Evolutionary conservation across 2,329 filamentous ascomycete species (phyloP).

Genomic region (Trichoderma polysporum): DNA sequence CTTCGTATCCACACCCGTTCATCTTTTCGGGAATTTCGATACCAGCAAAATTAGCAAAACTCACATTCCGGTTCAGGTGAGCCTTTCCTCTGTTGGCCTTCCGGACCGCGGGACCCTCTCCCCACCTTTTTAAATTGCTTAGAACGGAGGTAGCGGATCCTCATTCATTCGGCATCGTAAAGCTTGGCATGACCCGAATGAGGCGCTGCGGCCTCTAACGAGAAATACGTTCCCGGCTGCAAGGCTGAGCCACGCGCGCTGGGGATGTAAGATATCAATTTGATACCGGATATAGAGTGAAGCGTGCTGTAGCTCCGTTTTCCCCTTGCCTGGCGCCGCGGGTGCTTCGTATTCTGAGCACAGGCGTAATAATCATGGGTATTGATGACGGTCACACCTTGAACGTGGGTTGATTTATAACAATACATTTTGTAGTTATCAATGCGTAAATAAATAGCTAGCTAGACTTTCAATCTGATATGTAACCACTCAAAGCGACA

Average conservation of each 20-base stretch:
- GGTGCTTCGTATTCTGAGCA: background rate
- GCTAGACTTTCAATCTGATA: background rate
- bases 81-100: background rate
- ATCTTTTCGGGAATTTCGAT: background rate
- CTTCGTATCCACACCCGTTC: background rate
- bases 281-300: background rate
- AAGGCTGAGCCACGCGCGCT: background rate
- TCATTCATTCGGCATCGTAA: background rate
- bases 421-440: background rate
- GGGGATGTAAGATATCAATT: background rate
- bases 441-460: background rate
- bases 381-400: background rate
- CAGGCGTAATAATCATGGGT: background rate
- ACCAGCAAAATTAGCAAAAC: background rate
- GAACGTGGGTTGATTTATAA: background rate
- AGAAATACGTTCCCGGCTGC: background rate
- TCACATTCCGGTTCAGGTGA: background rate
- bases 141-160: background rate
- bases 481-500: slow-evolving; percentile 9
- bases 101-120: background rate
- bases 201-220: background rate
- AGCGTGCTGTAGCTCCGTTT: too few relatives aligned
- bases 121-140: background rate
- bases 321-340: background rate
- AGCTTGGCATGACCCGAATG: background rate